phyloP scores from a whole-genome alignment of 164 flowering plant species.

The Magnolia kwangsiensis region DNA sequence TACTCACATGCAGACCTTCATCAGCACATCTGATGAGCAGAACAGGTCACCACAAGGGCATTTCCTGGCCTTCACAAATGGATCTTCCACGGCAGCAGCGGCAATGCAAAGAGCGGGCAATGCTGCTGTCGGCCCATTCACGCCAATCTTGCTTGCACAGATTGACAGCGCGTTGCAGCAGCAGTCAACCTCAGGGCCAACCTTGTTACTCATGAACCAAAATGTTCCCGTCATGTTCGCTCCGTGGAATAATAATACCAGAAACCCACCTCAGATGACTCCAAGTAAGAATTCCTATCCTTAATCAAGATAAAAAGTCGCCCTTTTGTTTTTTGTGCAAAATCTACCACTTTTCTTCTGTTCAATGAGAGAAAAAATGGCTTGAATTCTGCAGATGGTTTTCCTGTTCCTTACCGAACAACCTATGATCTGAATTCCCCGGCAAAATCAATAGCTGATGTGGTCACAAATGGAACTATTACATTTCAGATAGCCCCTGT shows the following conservation, averaged over 20 bases:
- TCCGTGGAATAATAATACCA: neutral
- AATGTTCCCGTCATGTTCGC: neutral
- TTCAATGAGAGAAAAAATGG: neutral
- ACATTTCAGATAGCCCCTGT: slow-evolving; percentile 16
- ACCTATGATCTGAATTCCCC: slow-evolving; percentile 24
- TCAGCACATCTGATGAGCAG: too few relatives aligned
- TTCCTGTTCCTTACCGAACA: slow-evolving; percentile 10
- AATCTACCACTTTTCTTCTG: neutral
- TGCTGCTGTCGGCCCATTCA: neutral
- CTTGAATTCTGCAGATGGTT: slow-evolving; percentile 24
- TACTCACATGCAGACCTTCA: neutral
- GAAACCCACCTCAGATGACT: neutral
- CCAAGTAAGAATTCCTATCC: neutral
- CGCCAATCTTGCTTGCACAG: neutral
- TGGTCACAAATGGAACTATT: slow-evolving; percentile 5
- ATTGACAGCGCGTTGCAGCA: neutral
- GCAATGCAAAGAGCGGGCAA: neutral
- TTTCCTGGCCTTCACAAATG: neutral
- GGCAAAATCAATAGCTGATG: slow-evolving; percentile 15
- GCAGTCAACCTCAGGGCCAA: neutral
- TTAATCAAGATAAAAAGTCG: neutral
- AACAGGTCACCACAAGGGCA: neutral
- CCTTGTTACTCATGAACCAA: neutral
- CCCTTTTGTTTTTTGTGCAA: too few relatives aligned
- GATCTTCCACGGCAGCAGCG: too few relatives aligned